phyloP scores from a whole-genome alignment of 805 yeast genomes.

The Metschnikowia matae region DNA sequence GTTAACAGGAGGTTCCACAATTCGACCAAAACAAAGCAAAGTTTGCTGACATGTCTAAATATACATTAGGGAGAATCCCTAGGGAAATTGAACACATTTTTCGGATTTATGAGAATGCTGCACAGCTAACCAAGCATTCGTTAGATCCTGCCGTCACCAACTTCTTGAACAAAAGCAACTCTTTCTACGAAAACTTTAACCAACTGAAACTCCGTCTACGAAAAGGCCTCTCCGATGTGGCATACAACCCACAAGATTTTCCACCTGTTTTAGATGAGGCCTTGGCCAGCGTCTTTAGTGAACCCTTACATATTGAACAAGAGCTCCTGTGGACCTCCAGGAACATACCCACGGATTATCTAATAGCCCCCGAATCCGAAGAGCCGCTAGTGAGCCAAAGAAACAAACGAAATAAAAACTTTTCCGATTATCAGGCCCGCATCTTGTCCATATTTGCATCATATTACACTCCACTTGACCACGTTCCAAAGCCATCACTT shows the following conservation, averaged over 20 bases:
- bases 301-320: conserved; percentile 12
- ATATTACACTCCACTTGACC: conserved; percentile 19
- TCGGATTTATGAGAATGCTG: conserved; percentile 19
- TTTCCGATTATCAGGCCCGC: conserved; percentile 24
- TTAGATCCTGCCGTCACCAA: conserved; percentile 14
- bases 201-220: conserved; percentile 18
- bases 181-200: conserved; percentile 20
- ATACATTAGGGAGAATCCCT: conserved; percentile 22
- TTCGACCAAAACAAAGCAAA: background rate
- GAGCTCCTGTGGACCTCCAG: conserved; percentile 8
- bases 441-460: conserved; percentile 26
- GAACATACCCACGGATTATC: conserved; percentile 3
- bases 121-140: conserved; percentile 8
- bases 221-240: background rate
- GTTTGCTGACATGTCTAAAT: conserved; percentile 11
- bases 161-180: conserved; percentile 17
- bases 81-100: conserved; percentile 17
- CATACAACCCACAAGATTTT: conserved; percentile 20
- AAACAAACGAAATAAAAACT: conserved; percentile 14
- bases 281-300: conserved; percentile 20
- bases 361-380: background rate
- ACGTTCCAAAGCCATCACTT: conserved; percentile 10
- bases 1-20: background rate
- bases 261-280: conserved; percentile 20
- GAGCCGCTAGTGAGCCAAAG: conserved; percentile 10